Evolutionary conservation across 148 eudicot species (phyloP), one percentile per base, ranked within the genome.

Genomic region (Dysphania ambrosioides): DNA sequence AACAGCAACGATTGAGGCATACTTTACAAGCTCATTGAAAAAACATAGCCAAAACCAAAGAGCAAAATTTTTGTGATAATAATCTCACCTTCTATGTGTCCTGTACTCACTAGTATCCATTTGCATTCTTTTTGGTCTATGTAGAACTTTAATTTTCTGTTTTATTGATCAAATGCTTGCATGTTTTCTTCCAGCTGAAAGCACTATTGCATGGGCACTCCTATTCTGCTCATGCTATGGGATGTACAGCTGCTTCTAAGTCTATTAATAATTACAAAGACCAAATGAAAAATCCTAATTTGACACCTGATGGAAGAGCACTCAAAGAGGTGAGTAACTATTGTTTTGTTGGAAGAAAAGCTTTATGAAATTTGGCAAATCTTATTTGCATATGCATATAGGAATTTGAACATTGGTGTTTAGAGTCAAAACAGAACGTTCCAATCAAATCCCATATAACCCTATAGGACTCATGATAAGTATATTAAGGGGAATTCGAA

Each of bases 131-230:
- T 21, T n/a, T 21, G 58, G 58, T 53, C 8, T 7, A 53, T n/a
- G 6, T 19, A 19, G 58, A 53, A 53, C 24, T 24, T 19, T 53
- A 0, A 53, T 21, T 5, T 53, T 53, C 24, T 53, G 19, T 24
- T 71, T 29, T 75, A 42, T 55, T 71, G 29, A 42, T 2, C n/a
- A 21, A 24, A 41, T 44, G 7, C 32, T 51, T 34, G 35, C 31
- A 47, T 63, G 23, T 35, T 26, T 34, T 78, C 15, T 62, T 82
- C 53, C 88, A 95, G 98, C 88, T 92, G 62, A 85, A 88, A 82
- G 97, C 97, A 42, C 87, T 95, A 29, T 71, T 95, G 76, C 99
- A 95, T 79, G 99, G 99, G 24, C 97, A 95, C 72, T 95, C 99
- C 1, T 95, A 95, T 74, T 70, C 97, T 56, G 99, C 96, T 30